These are phyloP conservation scores for Oryza australiensis DNA, from an alignment of 176 grass and related monocot species.

Conservation along the genomic window DNA sequence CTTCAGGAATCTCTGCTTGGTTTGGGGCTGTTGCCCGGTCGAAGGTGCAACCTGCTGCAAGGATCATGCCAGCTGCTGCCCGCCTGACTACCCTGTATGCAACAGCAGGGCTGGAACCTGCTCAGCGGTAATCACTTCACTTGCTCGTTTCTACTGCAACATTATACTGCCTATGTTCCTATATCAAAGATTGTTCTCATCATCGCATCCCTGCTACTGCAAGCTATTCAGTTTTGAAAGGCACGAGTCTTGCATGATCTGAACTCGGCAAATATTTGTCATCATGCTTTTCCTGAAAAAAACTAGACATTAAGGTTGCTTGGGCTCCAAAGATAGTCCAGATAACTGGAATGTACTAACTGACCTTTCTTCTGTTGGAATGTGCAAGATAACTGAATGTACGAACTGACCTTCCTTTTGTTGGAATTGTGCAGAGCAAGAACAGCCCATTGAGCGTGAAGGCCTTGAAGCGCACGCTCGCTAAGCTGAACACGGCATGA, in stretches of 20 bases:
- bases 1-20: constrained; percentile 56
- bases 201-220: neutral
- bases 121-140: constrained; percentile 46
- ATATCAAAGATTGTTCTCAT: neutral
- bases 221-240: neutral
- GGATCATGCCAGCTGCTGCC: constrained; percentile 87
- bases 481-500: constrained; percentile 46
- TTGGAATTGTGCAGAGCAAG: constrained; percentile 66
- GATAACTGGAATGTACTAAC: neutral
- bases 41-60: constrained; percentile 82
- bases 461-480: constrained; percentile 58
- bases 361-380: neutral
- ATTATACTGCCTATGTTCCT: neutral
- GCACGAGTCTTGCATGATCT: neutral
- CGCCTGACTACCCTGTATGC: constrained; percentile 74
- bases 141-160: neutral
- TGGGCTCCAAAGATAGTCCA: neutral
- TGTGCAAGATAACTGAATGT: neutral
- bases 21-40: constrained; percentile 81
- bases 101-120: constrained; percentile 61
- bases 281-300: neutral
- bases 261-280: neutral
- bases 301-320: neutral
- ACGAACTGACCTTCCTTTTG: neutral
- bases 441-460: constrained; percentile 68